phyloP scores from a whole-genome alignment of 2,329 filamentous ascomycete species.

The Lecanoromycetidae sp. region DNA sequence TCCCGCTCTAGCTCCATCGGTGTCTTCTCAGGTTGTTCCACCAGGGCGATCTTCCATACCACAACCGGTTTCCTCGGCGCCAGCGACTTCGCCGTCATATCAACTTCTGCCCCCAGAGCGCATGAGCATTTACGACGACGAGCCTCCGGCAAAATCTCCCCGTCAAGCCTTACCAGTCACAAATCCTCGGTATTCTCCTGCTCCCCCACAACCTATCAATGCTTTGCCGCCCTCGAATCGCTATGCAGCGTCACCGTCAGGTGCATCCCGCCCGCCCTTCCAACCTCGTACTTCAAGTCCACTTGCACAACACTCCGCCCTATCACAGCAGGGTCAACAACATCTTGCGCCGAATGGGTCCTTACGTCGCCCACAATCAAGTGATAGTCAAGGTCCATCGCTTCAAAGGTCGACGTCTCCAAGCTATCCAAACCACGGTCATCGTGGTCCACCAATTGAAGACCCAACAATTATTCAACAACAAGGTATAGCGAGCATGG shows the following conservation, averaged over 20 bases:
- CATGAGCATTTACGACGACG: slow-evolving; percentile 25
- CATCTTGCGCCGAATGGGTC: not conserved
- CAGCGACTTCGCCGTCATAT: slow-evolving; percentile 21
- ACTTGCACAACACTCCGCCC: slow-evolving; percentile 37
- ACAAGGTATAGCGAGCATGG: no score
- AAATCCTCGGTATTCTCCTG: slow-evolving; percentile 44
- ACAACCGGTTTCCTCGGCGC: slow-evolving; percentile 13
- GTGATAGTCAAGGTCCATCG: not conserved
- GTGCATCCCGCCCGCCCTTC: slow-evolving; percentile 30
- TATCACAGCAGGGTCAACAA: not conserved
- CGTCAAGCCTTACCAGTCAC: slow-evolving; percentile 22
- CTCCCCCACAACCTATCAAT: slow-evolving; percentile 25
- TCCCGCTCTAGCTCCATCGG: slow-evolving; percentile 19
- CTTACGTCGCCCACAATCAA: not conserved
- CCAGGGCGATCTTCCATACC: slow-evolving; percentile 24
- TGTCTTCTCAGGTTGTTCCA: slow-evolving; percentile 13
- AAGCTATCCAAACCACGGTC: not conserved
- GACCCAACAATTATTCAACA: no score
- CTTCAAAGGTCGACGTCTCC: not conserved
- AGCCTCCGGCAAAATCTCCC: slow-evolving; percentile 21
- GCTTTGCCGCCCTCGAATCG: slow-evolving; percentile 13
- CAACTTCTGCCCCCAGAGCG: slow-evolving; percentile 25
- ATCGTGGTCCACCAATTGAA: no score
- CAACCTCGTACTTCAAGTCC: slow-evolving; percentile 55
- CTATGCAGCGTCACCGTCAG: slow-evolving; percentile 16